Percentiles rank a stretch among this genome's conserved stretches.
Conservation (phyloP, 2,329 filamentous ascomycete species). For the Parascedosporium putredinis region DNA sequence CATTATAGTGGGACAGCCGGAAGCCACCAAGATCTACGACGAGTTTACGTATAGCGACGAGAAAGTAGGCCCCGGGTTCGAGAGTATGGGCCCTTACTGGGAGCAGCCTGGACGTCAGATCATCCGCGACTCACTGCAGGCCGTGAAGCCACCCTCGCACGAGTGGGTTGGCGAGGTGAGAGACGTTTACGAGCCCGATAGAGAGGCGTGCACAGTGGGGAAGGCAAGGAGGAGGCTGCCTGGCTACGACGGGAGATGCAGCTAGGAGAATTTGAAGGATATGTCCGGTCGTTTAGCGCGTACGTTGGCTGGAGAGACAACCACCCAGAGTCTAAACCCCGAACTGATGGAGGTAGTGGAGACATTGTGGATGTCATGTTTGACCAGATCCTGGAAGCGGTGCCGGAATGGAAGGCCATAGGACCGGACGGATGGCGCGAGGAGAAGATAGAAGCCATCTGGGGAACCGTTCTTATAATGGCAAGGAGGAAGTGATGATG, state of each 20-base stretch:
- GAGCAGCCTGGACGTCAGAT: conserved; percentile 48
- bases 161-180: conserved; percentile 43
- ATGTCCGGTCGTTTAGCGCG: conserved; percentile 49
- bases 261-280: conserved; percentile 49
- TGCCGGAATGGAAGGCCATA: conserved; percentile 38
- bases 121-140: conserved; percentile 39
- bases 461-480: conserved; percentile 51
- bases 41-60: conserved; percentile 42
- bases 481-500: conserved; percentile 29
- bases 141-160: conserved; percentile 37
- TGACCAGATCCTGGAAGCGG: conserved; percentile 43
- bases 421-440: conserved; percentile 39
- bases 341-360: conserved; percentile 42
- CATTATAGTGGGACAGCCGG: conserved; percentile 41
- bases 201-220: conserved; percentile 18
- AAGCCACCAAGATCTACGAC: conserved; percentile 42
- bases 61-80: conserved; percentile 30
- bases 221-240: conserved; percentile 19
- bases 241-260: conserved; percentile 45
- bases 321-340: conserved; percentile 37
- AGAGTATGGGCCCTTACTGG: conserved; percentile 49
- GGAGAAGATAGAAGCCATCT: conserved; percentile 44
- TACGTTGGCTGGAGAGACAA: conserved; percentile 48
- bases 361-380: conserved; percentile 55
- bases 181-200: conserved; percentile 47